Base-by-base conservation (phyloP, 106 monocot species). In the Apostasia ramifera region DNA sequence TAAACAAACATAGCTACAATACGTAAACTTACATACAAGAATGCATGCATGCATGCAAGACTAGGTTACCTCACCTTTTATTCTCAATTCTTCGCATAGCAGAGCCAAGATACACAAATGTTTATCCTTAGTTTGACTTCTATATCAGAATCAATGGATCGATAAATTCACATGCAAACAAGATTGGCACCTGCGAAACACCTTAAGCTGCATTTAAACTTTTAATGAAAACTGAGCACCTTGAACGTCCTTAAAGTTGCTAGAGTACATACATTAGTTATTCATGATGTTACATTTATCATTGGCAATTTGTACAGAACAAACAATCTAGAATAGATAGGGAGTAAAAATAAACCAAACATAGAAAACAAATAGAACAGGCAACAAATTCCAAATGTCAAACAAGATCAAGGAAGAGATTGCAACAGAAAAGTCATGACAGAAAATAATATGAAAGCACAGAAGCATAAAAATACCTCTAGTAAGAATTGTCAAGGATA, bases 401-500 rank as follows among this genome's bases (percentile, higher is more conserved):
- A 44, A 62, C 3, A 2, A 62, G 62, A 44, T 12, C 3, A 44
- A 63, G 26, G 26, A 6, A 63, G 13, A 2, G 10, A 44, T 3
- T 61, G 44, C 10, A 2, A 62, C 1, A 42, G 26, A 37, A 47
- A 6, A 65, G 37, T 26, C 26, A 26, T 26, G 15, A 8, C 46
- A 8, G 56, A 3, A 13, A 3, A 11, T 45, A 44, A 11, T 44
- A 9, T 6, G 59, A 43, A 12, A 5, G 38, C 42, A 62, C 4
- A 45, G n/a, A 2, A 11, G 45, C 45, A 59, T 44, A 38, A 48
- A 54, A 73, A 72, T 67, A 91, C 97, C 92, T 66, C 82, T 92
- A 69, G 89, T 72, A 74, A 97, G 84, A 73, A 97, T 85, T 2
- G 76, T 76, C 15, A 97, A 75, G 41, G 92, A 89, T 76, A 97